phyloP scores from a whole-genome alignment of 345 rosid genomes.

The Odontarrhena argentea region DNA sequence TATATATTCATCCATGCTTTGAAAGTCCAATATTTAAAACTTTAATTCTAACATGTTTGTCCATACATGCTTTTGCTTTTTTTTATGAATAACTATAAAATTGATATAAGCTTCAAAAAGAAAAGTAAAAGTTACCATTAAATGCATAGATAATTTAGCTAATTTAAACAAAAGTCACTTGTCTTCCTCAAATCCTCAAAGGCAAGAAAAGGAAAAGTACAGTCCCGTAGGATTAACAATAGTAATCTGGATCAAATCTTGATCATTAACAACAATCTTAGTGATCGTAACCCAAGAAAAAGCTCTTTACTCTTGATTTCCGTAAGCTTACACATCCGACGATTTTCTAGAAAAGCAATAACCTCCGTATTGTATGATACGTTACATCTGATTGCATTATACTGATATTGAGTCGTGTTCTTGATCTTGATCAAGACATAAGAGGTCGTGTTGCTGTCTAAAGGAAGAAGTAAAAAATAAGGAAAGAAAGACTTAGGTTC shows the following conservation, averaged over 20 bases:
- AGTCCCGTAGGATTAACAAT: constrained; percentile 54
- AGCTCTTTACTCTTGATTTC: constrained; percentile 67
- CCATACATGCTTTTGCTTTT: too few relatives aligned
- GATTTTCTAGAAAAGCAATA: constrained; percentile 54
- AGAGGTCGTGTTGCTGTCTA: constrained; percentile 57
- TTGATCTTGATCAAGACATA: constrained; percentile 67
- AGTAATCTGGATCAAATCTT: constrained; percentile 42
- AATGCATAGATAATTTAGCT: too few relatives aligned
- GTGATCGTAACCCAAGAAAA: constrained; percentile 62
- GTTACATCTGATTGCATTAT: constrained; percentile 42
- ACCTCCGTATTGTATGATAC: constrained; percentile 57
- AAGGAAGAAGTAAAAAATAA: constrained; percentile 57
- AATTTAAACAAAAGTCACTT: too few relatives aligned
- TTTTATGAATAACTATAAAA: too few relatives aligned
- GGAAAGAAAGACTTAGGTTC: too few relatives aligned
- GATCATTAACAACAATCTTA: constrained; percentile 48
- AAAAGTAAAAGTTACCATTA: too few relatives aligned
- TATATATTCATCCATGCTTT: too few relatives aligned
- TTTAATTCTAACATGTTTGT: too few relatives aligned
- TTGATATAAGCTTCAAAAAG: too few relatives aligned
- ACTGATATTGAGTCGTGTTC: constrained; percentile 46
- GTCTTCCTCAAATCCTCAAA: too few relatives aligned
- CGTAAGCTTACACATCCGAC: constrained; percentile 46
- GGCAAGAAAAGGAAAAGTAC: constrained; percentile 57
- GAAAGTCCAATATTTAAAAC: too few relatives aligned